Evolutionary conservation across 2,329 filamentous ascomycete genomes (phyloP).

Genomic region (Fusarium sp.): DNA sequence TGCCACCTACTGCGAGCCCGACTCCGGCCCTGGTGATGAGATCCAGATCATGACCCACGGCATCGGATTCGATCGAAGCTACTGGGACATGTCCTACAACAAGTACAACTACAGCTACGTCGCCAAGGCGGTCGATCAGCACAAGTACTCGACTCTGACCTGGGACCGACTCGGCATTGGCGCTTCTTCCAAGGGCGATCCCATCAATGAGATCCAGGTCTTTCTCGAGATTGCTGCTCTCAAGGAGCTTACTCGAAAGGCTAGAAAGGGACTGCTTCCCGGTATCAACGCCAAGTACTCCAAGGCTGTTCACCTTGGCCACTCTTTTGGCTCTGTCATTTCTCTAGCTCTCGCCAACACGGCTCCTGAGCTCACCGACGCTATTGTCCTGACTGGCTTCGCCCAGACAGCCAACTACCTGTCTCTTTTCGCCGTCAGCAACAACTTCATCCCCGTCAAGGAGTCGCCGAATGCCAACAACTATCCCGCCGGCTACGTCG

Average conservation of each 20-base stretch:
- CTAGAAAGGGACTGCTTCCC: constrained; percentile 59
- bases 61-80: constrained; percentile 59
- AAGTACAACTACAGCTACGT: constrained; percentile 73
- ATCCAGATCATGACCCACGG: constrained; percentile 58
- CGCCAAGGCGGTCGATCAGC: constrained; percentile 63
- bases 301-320: constrained; percentile 70
- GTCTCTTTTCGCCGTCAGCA: constrained; percentile 56
- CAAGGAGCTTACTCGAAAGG: constrained; percentile 61
- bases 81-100: constrained; percentile 71
- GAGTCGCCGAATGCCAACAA: constrained; percentile 42
- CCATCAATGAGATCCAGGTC: constrained; percentile 70
- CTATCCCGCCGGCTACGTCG: constrained; percentile 66
- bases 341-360: constrained; percentile 65
- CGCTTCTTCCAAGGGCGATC: constrained; percentile 67
- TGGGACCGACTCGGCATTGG: constrained; percentile 74
- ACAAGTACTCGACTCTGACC: constrained; percentile 69
- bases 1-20: constrained; percentile 71
- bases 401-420: constrained; percentile 60
- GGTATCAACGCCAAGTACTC: constrained; percentile 52
- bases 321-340: constrained; percentile 72
- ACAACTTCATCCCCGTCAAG: constrained; percentile 60
- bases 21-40: constrained; percentile 52
- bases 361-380: constrained; percentile 66
- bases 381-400: constrained; percentile 71
- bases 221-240: constrained; percentile 70